Evolutionary conservation across 352 stramenopile genomes (phyloP), one percentile per base, ranked within the genome.

Genomic region (Phytopythium vexans): DNA sequence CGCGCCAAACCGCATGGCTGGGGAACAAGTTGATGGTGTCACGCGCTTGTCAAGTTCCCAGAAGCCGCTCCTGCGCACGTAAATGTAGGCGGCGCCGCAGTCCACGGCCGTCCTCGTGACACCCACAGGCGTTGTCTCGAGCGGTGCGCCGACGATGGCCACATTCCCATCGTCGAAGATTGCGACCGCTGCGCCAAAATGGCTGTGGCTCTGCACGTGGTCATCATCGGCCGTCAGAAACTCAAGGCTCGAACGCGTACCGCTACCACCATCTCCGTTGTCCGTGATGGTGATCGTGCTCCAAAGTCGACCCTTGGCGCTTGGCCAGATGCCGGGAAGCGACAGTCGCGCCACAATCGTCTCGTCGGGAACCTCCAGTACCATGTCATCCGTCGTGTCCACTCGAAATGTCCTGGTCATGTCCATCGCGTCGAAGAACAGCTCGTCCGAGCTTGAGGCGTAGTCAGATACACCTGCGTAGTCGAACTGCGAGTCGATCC

Each of bases 321-420:
- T 97, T 5, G 95, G 87, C 81, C 95, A 98, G 49, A 98, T 89
- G 36, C 95, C 94, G 37, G 89, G 89, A 4, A 98, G 58, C 43
- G 92, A 97, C 11, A 98, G 66, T 3, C 92, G 80, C 34, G 98
- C 65, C 35, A 87, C 90, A 4, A 97, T 62, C 5, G 74, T 93
- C 64, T 98, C 95, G 41, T 97, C 82, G 0, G 92, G 91, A 4
- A 83, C 82, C 59, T 98, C 95, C 0, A 96, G 72, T 3, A 98
- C 87, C 33, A 70, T 74, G 52, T 98, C 95, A 54, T 84, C 82
- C 1, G 85, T 98, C 37, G 92, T 98, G 46, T 69, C 76, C 3
- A 98, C 77, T 9, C 56, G 64, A 48, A 97, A 92, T 3, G 77
- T 86, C 41, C 89, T 70, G 0, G 63, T 52, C 4, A 59, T 52